A percentile compares a stretch with the other conserved stretches of the same genome.
Evolutionary conservation across 768 basidiomycete genomes (phyloP).

Genomic region (Calvatia gigantea): DNA sequence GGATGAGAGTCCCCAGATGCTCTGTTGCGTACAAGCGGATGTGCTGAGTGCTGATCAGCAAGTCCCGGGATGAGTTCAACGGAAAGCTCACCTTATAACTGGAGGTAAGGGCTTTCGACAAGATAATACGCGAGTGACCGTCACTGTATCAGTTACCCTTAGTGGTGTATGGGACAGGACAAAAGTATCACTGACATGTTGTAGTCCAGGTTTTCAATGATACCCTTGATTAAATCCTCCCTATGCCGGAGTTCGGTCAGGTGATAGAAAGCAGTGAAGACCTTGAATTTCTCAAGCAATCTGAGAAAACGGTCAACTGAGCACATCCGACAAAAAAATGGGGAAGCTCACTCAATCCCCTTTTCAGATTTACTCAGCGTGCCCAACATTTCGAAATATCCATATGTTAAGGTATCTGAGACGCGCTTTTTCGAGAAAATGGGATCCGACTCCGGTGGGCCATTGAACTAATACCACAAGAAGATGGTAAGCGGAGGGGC

Average conservation of each 20-base stretch:
- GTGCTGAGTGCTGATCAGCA: constrained; percentile 45
- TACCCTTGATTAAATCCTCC: constrained; percentile 88
- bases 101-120: constrained; percentile 93
- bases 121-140: constrained; percentile 88
- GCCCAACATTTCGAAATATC: constrained; percentile 96
- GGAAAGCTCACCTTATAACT: constrained; percentile 66
- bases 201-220: constrained; percentile 91
- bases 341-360: constrained; percentile 72
- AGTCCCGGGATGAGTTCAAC: background rate
- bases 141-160: constrained; percentile 52
- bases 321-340: background rate
- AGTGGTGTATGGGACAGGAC: constrained; percentile 1
- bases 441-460: constrained; percentile 68
- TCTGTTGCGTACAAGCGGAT: constrained; percentile 86
- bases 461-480: constrained; percentile 53
- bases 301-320: too few species aligned
- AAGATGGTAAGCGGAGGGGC: background rate
- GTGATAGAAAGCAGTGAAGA: constrained; percentile 96
- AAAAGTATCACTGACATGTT: constrained; percentile 55
- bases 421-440: constrained; percentile 84
- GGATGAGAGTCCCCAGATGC: constrained; percentile 81
- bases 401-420: constrained; percentile 79
- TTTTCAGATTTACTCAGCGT: constrained; percentile 84
- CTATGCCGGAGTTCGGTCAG: constrained; percentile 86
- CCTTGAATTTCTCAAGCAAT: constrained; percentile 83